Conservation (phyloP, 2,329 filamentous ascomycete species). For the Kalaharituber pfeilii region DNA sequence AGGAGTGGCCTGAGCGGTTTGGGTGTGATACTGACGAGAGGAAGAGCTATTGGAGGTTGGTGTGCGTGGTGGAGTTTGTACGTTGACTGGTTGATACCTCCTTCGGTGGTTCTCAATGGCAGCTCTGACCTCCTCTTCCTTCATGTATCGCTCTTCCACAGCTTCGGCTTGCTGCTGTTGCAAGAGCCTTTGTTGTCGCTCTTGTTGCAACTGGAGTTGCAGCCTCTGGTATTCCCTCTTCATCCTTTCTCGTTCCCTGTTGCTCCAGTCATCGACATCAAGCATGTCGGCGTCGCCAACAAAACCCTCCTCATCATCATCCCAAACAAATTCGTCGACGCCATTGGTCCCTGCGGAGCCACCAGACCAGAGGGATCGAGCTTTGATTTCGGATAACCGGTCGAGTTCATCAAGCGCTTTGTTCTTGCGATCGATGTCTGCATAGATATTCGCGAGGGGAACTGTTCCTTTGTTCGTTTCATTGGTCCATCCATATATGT, state of each 20-base stretch:
- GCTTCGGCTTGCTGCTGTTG: background rate
- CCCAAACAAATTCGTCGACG: slow-evolving; percentile 24
- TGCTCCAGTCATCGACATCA: background rate
- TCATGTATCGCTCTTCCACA: background rate
- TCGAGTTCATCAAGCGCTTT: slow-evolving; percentile 12
- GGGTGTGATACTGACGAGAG: background rate
- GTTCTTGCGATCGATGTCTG: slow-evolving; percentile 14
- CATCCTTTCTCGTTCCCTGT: background rate
- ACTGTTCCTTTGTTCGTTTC: background rate
- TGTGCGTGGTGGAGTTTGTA: background rate
- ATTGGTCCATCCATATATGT: background rate
- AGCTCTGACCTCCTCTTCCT: background rate
- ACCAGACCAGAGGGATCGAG: slow-evolving; percentile 19
- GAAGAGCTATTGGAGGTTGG: background rate
- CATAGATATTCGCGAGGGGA: background rate
- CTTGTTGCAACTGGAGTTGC: background rate
- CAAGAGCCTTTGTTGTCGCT: background rate
- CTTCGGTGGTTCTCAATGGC: background rate
- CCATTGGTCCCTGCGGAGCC: slow-evolving; percentile 23
- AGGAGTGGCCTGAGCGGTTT: background rate
- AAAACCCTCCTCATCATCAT: slow-evolving; percentile 19
- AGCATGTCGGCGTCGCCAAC: background rate
- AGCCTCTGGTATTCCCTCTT: background rate
- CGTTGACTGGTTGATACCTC: background rate
- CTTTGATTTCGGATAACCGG: slow-evolving; percentile 10